Evolutionary conservation across 345 rosid genomes (phyloP).

Genomic region (Populus euphratica): DNA sequence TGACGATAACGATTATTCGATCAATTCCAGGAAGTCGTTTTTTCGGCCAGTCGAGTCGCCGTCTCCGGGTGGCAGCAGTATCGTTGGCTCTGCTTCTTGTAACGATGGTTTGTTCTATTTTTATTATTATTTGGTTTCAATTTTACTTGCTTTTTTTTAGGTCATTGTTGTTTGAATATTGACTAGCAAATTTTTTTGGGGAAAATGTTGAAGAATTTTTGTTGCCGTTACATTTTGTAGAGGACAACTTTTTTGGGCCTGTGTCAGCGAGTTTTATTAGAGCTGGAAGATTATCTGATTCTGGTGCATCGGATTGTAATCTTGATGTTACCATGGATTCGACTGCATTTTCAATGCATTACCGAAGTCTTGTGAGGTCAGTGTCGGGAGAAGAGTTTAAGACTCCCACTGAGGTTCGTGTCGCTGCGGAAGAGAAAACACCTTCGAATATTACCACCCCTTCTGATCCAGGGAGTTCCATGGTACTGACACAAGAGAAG

Average conservation of each 20-base stretch:
- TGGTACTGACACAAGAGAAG: slow-evolving; percentile 56
- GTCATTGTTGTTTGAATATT: not conserved
- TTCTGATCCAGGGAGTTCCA: slow-evolving; percentile 53
- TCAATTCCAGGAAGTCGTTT: slow-evolving; percentile 42
- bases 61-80: slow-evolving; percentile 69
- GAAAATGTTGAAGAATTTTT: slow-evolving; percentile 17
- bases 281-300: slow-evolving; percentile 61
- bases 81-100: slow-evolving; percentile 63
- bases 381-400: slow-evolving; percentile 54
- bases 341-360: slow-evolving; percentile 88
- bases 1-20: slow-evolving; percentile 33
- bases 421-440: slow-evolving; percentile 53
- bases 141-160: not conserved
- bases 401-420: slow-evolving; percentile 38
- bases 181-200: not conserved
- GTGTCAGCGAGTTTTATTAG: slow-evolving; percentile 78
- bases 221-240: slow-evolving; percentile 28
- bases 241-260: slow-evolving; percentile 79
- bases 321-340: slow-evolving; percentile 93
- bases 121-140: not conserved
- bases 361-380: slow-evolving; percentile 67
- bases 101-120: slow-evolving; percentile 51
- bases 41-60: slow-evolving; percentile 61
- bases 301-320: slow-evolving; percentile 62
- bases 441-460: slow-evolving; percentile 35